phyloP scores from a whole-genome alignment of 2,329 filamentous ascomycete species.

The Alternaria arborescens region DNA sequence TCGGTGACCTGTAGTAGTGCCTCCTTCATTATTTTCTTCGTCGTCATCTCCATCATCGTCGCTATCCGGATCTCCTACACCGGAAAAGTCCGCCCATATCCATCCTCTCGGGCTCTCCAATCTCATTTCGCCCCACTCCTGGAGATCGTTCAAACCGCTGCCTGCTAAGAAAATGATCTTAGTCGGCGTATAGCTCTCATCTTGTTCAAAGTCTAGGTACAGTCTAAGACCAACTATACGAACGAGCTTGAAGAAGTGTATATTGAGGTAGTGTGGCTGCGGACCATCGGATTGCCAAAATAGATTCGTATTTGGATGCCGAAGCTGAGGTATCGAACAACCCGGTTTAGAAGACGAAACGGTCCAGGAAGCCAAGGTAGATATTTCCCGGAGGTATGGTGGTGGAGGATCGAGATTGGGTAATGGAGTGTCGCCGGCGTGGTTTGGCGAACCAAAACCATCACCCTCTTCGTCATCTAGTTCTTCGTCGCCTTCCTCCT shows the following conservation, averaged over 20 bases:
- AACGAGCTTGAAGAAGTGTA: slow-evolving; percentile 86
- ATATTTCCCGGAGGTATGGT: slow-evolving; percentile 77
- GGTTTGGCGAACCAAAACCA: slow-evolving; percentile 28
- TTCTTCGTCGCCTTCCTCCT: slow-evolving; percentile 58
- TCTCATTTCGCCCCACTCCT: slow-evolving; percentile 83
- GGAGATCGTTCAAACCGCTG: slow-evolving; percentile 88
- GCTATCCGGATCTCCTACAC: slow-evolving; percentile 61
- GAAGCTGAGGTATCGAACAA: slow-evolving; percentile 78
- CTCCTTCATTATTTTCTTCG: slow-evolving; percentile 25
- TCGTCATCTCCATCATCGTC: slow-evolving; percentile 31
- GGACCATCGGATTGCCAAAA: slow-evolving; percentile 91
- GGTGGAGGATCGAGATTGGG: slow-evolving; percentile 48
- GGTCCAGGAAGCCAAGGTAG: slow-evolving; percentile 82
- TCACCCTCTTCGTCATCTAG: slow-evolving; percentile 42
- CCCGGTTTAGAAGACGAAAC: slow-evolving; percentile 84
- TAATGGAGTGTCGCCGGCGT: slow-evolving; percentile 17
- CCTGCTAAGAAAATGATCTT: slow-evolving; percentile 89
- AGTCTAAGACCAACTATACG: slow-evolving; percentile 81
- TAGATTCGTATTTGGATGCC: slow-evolving; percentile 73
- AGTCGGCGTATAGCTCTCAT: slow-evolving; percentile 96
- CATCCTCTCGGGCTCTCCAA: slow-evolving; percentile 85
- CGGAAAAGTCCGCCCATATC: slow-evolving; percentile 80
- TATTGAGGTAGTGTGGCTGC: slow-evolving; percentile 81
- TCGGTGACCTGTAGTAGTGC: slow-evolving; percentile 20
- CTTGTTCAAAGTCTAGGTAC: slow-evolving; percentile 88